Conservation (phyloP, 2,329 filamentous ascomycete species). For the Ascochyta fabae region DNA sequence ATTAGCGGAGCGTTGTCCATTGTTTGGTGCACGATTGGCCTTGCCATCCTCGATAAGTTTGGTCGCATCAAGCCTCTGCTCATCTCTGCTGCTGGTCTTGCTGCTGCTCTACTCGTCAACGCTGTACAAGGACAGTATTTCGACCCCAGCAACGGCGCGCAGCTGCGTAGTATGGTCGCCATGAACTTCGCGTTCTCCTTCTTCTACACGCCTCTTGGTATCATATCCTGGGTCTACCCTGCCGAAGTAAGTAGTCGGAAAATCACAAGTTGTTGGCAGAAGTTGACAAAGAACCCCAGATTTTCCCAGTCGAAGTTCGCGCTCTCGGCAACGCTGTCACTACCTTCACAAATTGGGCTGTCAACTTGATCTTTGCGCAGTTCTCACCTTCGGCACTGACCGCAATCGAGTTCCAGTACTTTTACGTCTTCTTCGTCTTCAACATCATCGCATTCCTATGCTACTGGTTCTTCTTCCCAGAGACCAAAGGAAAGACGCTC, state of each 20-base stretch:
- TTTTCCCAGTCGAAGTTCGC: conserved; percentile 55
- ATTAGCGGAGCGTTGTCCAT: conserved; percentile 59
- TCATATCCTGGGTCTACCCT: conserved; percentile 58
- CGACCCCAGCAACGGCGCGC: conserved; percentile 42
- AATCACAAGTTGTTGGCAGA: not conserved
- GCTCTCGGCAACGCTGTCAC: conserved; percentile 53
- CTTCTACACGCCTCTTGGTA: conserved; percentile 54
- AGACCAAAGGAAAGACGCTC: conserved; percentile 38
- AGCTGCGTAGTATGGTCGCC: conserved; percentile 54
- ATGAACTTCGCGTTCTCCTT: conserved; percentile 58
- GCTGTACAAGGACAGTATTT: conserved; percentile 51
- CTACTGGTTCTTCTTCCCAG: conserved; percentile 39
- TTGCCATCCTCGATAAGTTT: conserved; percentile 55
- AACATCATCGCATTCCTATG: conserved; percentile 50
- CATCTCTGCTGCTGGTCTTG: conserved; percentile 53
- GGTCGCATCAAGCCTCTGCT: conserved; percentile 59
- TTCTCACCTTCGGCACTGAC: conserved; percentile 54
- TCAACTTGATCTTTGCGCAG: conserved; percentile 58
- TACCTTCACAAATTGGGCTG: conserved; percentile 55
- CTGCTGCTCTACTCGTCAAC: conserved; percentile 40
- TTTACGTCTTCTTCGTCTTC: conserved; percentile 54
- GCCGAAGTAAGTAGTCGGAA: conserved; percentile 37
- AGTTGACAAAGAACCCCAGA: conserved; percentile 13
- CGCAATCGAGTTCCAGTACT: conserved; percentile 53
- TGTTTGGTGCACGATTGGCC: conserved; percentile 55